Evolutionary conservation across 129 eudicot species (phyloP), one percentile per base, ranked within the genome.

Genomic region (Artemisia argyi): DNA sequence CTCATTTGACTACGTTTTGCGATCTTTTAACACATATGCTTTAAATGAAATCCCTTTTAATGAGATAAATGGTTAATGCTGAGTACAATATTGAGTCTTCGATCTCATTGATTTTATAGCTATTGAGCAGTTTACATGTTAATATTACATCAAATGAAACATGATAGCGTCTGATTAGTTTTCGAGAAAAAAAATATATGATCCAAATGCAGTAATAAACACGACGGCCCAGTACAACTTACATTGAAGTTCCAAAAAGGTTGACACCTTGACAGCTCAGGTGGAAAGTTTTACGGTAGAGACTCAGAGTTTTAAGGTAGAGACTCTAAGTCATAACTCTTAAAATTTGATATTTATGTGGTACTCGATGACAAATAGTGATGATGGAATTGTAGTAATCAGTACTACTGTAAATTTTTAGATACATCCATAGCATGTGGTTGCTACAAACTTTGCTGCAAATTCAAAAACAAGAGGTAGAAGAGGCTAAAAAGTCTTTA

Each of bases 181-280:
- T 26, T 26, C 3, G 30, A 26, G 30, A 24, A 26, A 26, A 26
- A 26, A 26, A 26, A 26, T 26, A 26, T 26, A 26, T 26, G 30
- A 26, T 26, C 30, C 30, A 26, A 26, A 26, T 26, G 30, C 30
- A 26, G 30, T 26, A 26, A 26, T 26, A 26, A 26, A 26, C 30
- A 26, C 30, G 30, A 26, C 30, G 30, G 30, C 30, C 30, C 3
- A 26, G 3, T 26, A 26, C 30, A 26, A 26, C 30, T 26, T 26
- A 26, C 30, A 26, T 0, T 26, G 3, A 26, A 26, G 30, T 26
- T 26, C 93, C 0, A 84, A 70, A 79, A 87, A 88, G 78, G 78
- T 94, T 75, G 96, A 94, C 78, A 73, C 93, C 16, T 77, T 94
- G 77, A 87, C 89, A 52, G 88, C 97, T 52, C 96, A 94, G 77